Conservation (phyloP, 225 moss, liverwort and hornwort genomes). For the Rhytidiadelphus loreus region DNA sequence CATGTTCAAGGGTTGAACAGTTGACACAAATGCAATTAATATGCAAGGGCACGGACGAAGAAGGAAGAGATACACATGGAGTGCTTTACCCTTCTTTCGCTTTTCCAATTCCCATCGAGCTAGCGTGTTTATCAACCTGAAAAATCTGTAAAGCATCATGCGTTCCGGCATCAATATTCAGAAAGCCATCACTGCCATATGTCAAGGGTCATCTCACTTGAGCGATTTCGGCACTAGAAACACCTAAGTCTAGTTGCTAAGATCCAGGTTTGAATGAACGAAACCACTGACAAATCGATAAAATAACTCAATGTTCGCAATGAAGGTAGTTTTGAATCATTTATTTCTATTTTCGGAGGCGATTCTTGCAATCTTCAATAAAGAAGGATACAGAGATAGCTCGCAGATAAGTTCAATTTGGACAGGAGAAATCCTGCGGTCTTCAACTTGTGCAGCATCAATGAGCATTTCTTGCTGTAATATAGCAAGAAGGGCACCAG, state of each 20-base stretch:
- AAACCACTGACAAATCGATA: neutral
- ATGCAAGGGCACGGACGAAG: neutral
- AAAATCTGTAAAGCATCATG: conserved; percentile 92
- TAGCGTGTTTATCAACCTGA: conserved; percentile 76
- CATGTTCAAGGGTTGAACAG: neutral
- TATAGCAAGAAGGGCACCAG: conserved; percentile 76
- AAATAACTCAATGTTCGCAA: neutral
- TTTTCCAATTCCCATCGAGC: conserved; percentile 93
- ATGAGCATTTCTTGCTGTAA: conserved; percentile 87
- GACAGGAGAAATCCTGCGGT: conserved; percentile 28
- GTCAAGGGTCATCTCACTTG: conserved; percentile 14
- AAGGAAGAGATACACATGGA: neutral
- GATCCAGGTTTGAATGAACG: neutral
- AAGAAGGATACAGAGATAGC: conserved; percentile 76
- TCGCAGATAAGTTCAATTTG: conserved; percentile 69
- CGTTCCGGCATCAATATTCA: conserved; percentile 67
- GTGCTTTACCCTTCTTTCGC: conserved; percentile 81
- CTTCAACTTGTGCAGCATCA: conserved; percentile 23
- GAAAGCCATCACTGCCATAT: conserved; percentile 57
- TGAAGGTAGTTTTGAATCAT: neutral
- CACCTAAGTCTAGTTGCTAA: neutral
- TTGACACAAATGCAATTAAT: neutral
- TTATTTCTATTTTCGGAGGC: neutral
- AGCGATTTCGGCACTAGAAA: neutral
- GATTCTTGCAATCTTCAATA: neutral